Base-by-base conservation (phyloP, 345 rosid genomes). In the Lepidium sativum region DNA sequence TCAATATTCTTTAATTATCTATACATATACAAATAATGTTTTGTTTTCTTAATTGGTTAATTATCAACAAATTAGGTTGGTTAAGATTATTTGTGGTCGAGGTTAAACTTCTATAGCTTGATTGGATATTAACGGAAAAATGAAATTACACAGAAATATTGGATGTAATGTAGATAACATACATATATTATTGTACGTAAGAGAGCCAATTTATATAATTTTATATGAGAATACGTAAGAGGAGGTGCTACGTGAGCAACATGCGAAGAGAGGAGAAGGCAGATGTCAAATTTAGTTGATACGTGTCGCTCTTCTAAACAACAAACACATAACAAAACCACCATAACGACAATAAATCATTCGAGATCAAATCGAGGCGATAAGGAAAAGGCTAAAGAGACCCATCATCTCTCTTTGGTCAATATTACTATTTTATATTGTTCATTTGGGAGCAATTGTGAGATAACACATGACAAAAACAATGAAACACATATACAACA, bases 221-320 rank as follows among this genome's bases (percentile, higher is more conserved):
- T 37, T 38, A 14, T 35, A 51, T 40, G 33, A 33, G 69, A 40
- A 43, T 61, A 60, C 67, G 45, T 35, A 44, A 69, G 50, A 54
- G 49, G 51, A 41, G 45, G 47, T 65, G 70, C 70, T 50, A 71
- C 75, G 75, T 71, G 65, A 64, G 70, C 70, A 49, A 54, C 75
- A 71, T 64, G 70, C 70, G 75, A 50, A 48, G 60, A 65, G 48
- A 64, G 16, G 60, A 57, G 60, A 48, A 60, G 70, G 60, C 75
- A 71, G 75, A 42, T 71, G 75, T 64, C 75, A 65, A 65, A 41
- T 49, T 38, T 25, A 23, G 42, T 23, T 65, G 54, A 64, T 57
- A 71, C 70, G 75, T 65, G 76, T 23, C 35, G 18, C 41, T 9
- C 18, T 57, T 0, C 10, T 6, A 37, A 11, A n/a, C 21, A 69